Evolutionary conservation across 345 rosid genomes (phyloP).

Genomic region (Bretschneidera sinensis): DNA sequence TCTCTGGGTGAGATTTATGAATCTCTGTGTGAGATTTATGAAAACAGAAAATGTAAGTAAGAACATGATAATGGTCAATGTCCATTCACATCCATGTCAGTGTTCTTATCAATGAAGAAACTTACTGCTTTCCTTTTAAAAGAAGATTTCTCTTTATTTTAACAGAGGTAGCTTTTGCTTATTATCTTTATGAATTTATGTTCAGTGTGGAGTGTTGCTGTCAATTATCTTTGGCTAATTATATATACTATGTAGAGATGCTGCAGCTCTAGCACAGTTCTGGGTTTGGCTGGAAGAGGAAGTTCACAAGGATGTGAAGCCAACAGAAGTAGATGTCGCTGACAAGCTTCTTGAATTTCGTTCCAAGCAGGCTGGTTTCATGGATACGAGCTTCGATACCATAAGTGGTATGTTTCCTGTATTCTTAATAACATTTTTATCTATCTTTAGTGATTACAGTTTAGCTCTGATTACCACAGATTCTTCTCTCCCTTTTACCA

Average conservation of each 20-base stretch:
- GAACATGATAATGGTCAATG: not conserved
- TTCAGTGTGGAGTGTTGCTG: not conserved
- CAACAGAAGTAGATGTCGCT: conserved; percentile 89
- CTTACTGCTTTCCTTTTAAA: not conserved
- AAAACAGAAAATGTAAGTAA: not conserved
- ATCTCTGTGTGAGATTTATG: not conserved
- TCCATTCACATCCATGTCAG: not conserved
- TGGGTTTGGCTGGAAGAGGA: conserved; percentile 95
- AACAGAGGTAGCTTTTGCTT: not conserved
- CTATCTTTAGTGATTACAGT: conserved; percentile 7
- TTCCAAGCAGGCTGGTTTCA: conserved; percentile 69
- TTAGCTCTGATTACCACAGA: not conserved
- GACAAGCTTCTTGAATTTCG: conserved; percentile 86
- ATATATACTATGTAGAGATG: conserved; percentile 58
- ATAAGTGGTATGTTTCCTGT: conserved; percentile 66
- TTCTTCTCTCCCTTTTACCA: not conserved
- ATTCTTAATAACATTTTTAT: conserved; percentile 7
- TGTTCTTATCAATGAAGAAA: not conserved
- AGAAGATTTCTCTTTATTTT: not conserved
- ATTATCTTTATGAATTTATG: not conserved
- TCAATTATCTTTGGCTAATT: conserved; percentile 9
- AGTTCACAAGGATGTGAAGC: conserved; percentile 46
- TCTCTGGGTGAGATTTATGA: not conserved
- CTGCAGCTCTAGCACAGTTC: conserved; percentile 86
- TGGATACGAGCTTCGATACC: conserved; percentile 94